Conservation (phyloP, 208 protist species). For the Crithidia acanthocephali region DNA sequence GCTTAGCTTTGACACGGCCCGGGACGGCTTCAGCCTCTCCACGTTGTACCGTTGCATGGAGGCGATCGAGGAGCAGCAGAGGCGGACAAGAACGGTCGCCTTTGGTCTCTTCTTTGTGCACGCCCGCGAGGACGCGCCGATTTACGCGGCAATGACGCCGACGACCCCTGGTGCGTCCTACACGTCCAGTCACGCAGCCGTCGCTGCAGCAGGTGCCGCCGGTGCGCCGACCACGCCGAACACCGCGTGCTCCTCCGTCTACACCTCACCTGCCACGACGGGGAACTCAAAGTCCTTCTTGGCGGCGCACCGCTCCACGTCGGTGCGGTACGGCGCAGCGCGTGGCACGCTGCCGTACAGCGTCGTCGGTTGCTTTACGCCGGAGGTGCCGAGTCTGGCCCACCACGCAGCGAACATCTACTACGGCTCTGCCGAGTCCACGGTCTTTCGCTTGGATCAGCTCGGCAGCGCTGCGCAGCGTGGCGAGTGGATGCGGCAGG, state of each 20-base stretch:
- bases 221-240: neutral
- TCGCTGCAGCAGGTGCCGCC: neutral
- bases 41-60: constrained; percentile 62
- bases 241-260: neutral
- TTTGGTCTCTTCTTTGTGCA: constrained; percentile 53
- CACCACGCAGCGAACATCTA: constrained; percentile 46
- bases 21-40: constrained; percentile 58
- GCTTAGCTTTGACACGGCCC: constrained; percentile 58
- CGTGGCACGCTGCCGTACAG: constrained; percentile 11
- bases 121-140: constrained; percentile 5
- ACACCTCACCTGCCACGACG: neutral
- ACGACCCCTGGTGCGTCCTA: neutral
- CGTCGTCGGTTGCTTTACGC: constrained; percentile 70
- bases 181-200: neutral
- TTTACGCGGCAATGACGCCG: neutral
- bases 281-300: neutral
- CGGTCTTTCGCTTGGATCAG: constrained; percentile 50
- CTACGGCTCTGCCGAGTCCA: constrained; percentile 56
- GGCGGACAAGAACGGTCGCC: constrained; percentile 26
- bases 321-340: neutral
- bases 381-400: constrained; percentile 48
- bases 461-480: neutral
- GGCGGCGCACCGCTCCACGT: neutral
- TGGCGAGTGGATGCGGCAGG: constrained; percentile 26
- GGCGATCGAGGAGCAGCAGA: constrained; percentile 31